Percentiles rank a stretch among this genome's conserved stretches.
These are phyloP conservation scores for Fraxinus velutina DNA, from an alignment of 305 asterid species.

Conservation along the genomic window DNA sequence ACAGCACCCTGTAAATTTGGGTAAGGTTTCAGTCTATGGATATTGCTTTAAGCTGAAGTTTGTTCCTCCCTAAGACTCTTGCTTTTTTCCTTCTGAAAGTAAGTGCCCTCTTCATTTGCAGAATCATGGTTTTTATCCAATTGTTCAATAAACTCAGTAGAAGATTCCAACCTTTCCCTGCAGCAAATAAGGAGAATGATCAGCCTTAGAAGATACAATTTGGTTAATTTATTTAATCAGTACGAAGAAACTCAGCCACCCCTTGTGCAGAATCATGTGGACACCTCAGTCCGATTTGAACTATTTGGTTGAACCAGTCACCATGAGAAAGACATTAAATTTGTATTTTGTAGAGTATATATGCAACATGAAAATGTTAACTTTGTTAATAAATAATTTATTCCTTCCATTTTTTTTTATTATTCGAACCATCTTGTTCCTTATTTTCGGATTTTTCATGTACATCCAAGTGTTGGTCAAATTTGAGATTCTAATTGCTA, in stretches of 20 bases:
- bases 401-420: neutral
- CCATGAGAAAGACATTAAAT: neutral
- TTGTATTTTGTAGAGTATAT: conserved; percentile 7
- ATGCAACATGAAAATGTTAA: neutral
- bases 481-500: neutral
- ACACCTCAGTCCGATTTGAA: neutral
- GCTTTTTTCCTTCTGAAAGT: neutral
- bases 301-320: conserved; percentile 8
- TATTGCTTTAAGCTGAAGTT: neutral
- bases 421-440: neutral
- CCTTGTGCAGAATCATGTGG: neutral
- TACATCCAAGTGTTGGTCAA: neutral
- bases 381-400: conserved; percentile 1
- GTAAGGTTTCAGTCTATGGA: conserved; percentile 25
- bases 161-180: conserved; percentile 4
- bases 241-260: neutral
- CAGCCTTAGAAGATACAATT: conserved; percentile 8
- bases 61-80: neutral
- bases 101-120: conserved; percentile 6
- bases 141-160: neutral
- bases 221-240: neutral
- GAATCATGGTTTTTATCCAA: conserved; percentile 4
- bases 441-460: neutral
- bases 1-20: conserved; percentile 49
- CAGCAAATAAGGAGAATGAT: neutral